Conservation (phyloP, 208 protist genomes). For the Wallacemonas sp. region DNA sequence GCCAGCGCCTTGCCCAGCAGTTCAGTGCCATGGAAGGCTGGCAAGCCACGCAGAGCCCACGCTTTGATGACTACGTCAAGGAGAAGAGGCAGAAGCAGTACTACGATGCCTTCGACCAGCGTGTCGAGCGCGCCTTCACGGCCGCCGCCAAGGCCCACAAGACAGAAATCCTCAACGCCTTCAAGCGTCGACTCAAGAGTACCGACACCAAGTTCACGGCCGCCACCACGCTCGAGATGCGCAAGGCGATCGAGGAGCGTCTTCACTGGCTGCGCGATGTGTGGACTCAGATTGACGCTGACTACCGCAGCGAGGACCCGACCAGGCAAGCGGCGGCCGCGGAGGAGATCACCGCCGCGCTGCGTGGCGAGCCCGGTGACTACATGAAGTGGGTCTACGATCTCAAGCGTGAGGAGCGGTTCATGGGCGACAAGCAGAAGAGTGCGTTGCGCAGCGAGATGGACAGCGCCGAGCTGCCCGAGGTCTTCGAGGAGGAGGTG, state of each 20-base stretch:
- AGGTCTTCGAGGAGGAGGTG: conserved; percentile 77
- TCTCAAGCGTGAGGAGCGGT: conserved; percentile 61
- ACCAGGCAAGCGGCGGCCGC: conserved; percentile 65
- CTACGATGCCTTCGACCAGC: conserved; percentile 87
- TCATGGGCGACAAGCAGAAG: conserved; percentile 54
- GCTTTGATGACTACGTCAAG: conserved; percentile 80
- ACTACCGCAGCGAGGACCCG: conserved; percentile 77
- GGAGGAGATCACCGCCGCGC: conserved; percentile 69
- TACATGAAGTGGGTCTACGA: conserved; percentile 92
- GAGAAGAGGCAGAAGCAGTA: conserved; percentile 64
- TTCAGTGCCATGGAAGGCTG: conserved; percentile 84
- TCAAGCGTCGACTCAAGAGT: conserved; percentile 68
- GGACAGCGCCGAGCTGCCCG: conserved; percentile 55
- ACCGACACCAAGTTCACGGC: conserved; percentile 68
- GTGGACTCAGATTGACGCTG: conserved; percentile 86
- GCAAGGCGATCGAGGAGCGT: conserved; percentile 58
- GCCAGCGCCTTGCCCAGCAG: conserved; percentile 69
- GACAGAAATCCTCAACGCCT: conserved; percentile 77
- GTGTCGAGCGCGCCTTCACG: conserved; percentile 78
- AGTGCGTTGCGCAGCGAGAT: conserved; percentile 42
- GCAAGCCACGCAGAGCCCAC: conserved; percentile 49
- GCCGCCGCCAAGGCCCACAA: conserved; percentile 62
- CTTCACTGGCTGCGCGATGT: conserved; percentile 82
- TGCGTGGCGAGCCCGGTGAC: conserved; percentile 74
- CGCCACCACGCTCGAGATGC: conserved; percentile 64